phyloP scores from a whole-genome alignment of 2,329 filamentous ascomycete genomes.

The Cercospora nicotianae region DNA sequence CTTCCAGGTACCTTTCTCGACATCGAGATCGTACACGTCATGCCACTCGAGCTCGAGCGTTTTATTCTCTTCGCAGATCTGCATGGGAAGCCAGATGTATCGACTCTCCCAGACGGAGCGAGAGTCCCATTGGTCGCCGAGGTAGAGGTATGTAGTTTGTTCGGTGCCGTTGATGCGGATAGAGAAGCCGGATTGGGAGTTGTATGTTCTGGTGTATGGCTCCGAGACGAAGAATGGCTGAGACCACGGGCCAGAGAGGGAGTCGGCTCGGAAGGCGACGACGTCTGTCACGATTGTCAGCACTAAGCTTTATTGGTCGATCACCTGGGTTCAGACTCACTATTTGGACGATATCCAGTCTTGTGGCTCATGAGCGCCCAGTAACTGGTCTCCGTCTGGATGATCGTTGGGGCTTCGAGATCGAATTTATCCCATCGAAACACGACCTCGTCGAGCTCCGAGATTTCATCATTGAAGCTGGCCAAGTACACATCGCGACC shows the following conservation, averaged over 20 bases:
- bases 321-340: conserved; percentile 27
- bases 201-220: conserved; percentile 58
- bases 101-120: conserved; percentile 59
- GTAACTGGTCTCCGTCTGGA: conserved; percentile 61
- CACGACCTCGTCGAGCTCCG: conserved; percentile 53
- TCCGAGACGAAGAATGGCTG: conserved; percentile 61
- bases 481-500: conserved; percentile 60
- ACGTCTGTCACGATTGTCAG: conserved; percentile 43
- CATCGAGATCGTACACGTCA: conserved; percentile 58
- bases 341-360: conserved; percentile 64
- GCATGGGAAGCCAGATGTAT: conserved; percentile 59
- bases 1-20: conserved; percentile 53
- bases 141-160: conserved; percentile 53
- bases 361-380: conserved; percentile 64
- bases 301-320: neutral
- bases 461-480: conserved; percentile 55
- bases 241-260: conserved; percentile 61
- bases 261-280: conserved; percentile 60
- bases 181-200: conserved; percentile 61
- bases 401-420: conserved; percentile 60
- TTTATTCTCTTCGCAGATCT: conserved; percentile 55
- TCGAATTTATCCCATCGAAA: conserved; percentile 61
- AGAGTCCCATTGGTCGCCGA: conserved; percentile 66
- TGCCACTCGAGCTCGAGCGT: conserved; percentile 54
- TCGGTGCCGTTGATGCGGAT: conserved; percentile 47